These are phyloP conservation scores for Leccinum huronense DNA, from an alignment of 1,284 basidiomycete species.

Conservation along the genomic window DNA sequence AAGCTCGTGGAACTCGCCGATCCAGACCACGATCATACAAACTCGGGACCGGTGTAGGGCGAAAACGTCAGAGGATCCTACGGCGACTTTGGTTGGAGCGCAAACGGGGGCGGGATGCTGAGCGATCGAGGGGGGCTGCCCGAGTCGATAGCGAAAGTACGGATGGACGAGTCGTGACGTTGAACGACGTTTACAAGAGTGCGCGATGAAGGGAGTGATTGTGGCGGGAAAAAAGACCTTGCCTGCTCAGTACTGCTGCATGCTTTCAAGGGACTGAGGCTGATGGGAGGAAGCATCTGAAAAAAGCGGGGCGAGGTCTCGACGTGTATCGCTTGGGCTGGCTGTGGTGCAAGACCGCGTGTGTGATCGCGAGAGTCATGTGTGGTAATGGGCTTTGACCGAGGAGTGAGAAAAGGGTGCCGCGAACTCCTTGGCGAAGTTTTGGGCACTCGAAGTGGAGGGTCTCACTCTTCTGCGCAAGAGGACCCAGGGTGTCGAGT, in stretches of 20 bases:
- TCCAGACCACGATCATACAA: constrained; percentile 33
- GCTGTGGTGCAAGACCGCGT: constrained; percentile 15
- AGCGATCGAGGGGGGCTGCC: constrained; percentile 7
- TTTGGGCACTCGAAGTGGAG: constrained; percentile 11
- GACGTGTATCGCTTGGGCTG: constrained; percentile 12
- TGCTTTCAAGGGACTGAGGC: constrained; percentile 18
- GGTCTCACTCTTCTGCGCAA: constrained; percentile 25
- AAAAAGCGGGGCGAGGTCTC: constrained; percentile 30
- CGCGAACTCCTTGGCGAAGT: constrained; percentile 17
- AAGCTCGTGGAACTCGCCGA: constrained; percentile 20
- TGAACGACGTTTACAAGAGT: constrained; percentile 24
- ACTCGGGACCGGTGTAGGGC: constrained; percentile 37
- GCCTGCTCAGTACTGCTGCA: constrained; percentile 19
- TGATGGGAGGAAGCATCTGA: constrained; percentile 31
- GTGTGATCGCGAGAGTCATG: constrained; percentile 15
- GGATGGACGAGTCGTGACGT: constrained; percentile 12
- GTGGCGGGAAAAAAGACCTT: constrained; percentile 22
- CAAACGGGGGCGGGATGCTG: constrained; percentile 57
- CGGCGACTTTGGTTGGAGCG: constrained; percentile 62
- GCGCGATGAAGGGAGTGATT: constrained; percentile 23
- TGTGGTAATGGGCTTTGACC: constrained; percentile 13
- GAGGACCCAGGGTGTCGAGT: constrained; percentile 18
- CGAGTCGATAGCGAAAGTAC: constrained; percentile 6
- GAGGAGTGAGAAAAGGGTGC: constrained; percentile 6
- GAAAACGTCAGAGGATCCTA: constrained; percentile 50